Evolutionary conservation across 1,284 basidiomycete genomes (phyloP).

Genomic region (Neolentinus lepideus): DNA sequence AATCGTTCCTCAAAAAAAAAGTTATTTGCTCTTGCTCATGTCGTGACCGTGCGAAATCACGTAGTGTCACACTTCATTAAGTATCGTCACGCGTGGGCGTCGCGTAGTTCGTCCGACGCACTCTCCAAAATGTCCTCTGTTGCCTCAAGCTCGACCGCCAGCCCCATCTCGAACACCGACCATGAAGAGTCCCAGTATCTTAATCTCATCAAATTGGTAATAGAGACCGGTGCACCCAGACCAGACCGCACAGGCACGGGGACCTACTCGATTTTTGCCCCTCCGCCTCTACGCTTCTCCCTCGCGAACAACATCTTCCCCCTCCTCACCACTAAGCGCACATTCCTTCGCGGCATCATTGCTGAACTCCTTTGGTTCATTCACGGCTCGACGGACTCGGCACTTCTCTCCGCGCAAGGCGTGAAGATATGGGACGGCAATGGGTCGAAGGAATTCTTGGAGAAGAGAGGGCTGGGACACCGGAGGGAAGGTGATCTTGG

Average conservation of each 20-base stretch:
- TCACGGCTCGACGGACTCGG: constrained; percentile 79
- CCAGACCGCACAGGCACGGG: constrained; percentile 92
- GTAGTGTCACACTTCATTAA: too few species aligned
- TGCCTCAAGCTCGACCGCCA: too few species aligned
- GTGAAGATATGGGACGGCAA: constrained; percentile 99
- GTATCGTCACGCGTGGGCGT: too few species aligned
- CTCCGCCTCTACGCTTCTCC: constrained; percentile 82
- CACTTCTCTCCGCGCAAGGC: constrained; percentile 72
- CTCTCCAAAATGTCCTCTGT: too few species aligned
- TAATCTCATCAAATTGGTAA: constrained; percentile 68
- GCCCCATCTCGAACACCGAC: neutral
- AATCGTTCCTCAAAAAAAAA: too few species aligned
- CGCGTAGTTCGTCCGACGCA: too few species aligned
- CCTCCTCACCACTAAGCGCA: constrained; percentile 92
- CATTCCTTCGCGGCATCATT: constrained; percentile 86
- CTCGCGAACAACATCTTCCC: constrained; percentile 72
- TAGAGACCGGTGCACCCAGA: constrained; percentile 68
- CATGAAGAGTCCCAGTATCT: constrained; percentile 90
- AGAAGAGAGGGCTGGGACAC: constrained; percentile 76
- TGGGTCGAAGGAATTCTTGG: constrained; percentile 83
- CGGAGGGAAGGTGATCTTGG: constrained; percentile 91
- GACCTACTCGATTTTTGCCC: constrained; percentile 86
- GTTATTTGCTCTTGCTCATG: too few species aligned
- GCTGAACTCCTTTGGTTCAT: constrained; percentile 98
- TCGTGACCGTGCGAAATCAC: too few species aligned